Base-by-base conservation (phyloP, 352 stramenopile species). In the Phytophthora cryptogea region DNA sequence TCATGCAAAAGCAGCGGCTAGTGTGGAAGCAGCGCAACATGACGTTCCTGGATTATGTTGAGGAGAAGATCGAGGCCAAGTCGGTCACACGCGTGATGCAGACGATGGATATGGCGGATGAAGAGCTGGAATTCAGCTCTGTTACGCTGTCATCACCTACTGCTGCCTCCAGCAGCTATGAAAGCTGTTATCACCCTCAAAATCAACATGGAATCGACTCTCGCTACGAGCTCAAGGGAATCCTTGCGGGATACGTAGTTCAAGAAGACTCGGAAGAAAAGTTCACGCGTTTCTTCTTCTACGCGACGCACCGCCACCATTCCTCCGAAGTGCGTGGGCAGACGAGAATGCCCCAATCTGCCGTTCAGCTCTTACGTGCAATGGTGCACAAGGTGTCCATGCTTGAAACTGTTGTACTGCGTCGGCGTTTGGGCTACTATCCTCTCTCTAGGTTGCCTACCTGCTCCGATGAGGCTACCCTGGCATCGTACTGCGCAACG, bases 261-360 rank as follows among this genome's bases (percentile, higher is more conserved):
- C 74, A 85, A 20, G 80, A 88, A 57, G 76, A 88, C 46, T 70
- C 67, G 16, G 61, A 74, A 32, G 76, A 77, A 9, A 74, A 88
- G 53, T 81, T 79, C 49, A 90, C 80, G 32, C 74, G 80, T 0
- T 51, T 90, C 14, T 90, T 88, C 58, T 87, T 90, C 51, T 83
- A 87, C 60, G 78, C 71, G 14, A 78, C 65, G 4, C 64, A 74
- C 50, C 48, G 31, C 13, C 59, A 66, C 23, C 48, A 54, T 8
- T 28, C 57, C 2, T 49, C 35, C 6, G 37, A 33, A 37, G 20
- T 27, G 14, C 37, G 63, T 16, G 58, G 31, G 0, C 43, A 68
- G 13, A 55, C 41, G 4, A 75, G 55, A 53, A 69, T 80, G 42
- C 48, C 70, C 36, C 56, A 43, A 0, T 72, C 67, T 46, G 71